Conservation (phyloP, 2,329 filamentous ascomycete species). For the Diplocarpon mali region DNA sequence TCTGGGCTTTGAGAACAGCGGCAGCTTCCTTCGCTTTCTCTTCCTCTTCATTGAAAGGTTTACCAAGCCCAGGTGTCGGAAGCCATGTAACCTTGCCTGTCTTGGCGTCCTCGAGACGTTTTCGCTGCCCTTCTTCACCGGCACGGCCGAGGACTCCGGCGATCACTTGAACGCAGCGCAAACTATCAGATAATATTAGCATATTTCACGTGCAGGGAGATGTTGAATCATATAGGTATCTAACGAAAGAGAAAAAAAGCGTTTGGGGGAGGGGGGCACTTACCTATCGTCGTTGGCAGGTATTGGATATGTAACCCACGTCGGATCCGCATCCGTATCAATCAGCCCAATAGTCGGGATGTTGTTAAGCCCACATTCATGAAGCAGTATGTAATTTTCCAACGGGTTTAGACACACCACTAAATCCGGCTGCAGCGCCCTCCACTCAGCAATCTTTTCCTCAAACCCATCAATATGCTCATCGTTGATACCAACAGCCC, state of each 20-base stretch:
- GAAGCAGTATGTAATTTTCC: constrained; percentile 82
- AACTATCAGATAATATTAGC: constrained; percentile 38
- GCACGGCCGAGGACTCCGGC: constrained; percentile 77
- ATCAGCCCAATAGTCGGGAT: constrained; percentile 92
- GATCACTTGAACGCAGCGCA: constrained; percentile 72
- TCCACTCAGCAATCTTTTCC: constrained; percentile 47
- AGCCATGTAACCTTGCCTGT: constrained; percentile 53
- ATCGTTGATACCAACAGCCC: constrained; percentile 71
- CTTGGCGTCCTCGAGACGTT: constrained; percentile 51
- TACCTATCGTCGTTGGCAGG: constrained; percentile 93
- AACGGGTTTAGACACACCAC: constrained; percentile 87
- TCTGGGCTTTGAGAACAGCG: not conserved
- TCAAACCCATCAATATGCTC: constrained; percentile 49
- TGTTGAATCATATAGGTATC: no score
- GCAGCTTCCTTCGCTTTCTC: not conserved
- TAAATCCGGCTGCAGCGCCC: constrained; percentile 72
- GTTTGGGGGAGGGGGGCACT: constrained; percentile 22
- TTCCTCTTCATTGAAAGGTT: constrained; percentile 10
- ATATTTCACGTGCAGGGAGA: not conserved
- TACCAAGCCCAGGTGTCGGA: constrained; percentile 27
- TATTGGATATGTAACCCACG: constrained; percentile 92
- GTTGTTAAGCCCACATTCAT: constrained; percentile 79
- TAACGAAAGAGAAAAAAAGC: not conserved
- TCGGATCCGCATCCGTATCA: constrained; percentile 86
- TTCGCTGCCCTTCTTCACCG: constrained; percentile 63